Conservation (phyloP, 2,329 filamentous ascomycete genomes). For the Fusarium sp. region DNA sequence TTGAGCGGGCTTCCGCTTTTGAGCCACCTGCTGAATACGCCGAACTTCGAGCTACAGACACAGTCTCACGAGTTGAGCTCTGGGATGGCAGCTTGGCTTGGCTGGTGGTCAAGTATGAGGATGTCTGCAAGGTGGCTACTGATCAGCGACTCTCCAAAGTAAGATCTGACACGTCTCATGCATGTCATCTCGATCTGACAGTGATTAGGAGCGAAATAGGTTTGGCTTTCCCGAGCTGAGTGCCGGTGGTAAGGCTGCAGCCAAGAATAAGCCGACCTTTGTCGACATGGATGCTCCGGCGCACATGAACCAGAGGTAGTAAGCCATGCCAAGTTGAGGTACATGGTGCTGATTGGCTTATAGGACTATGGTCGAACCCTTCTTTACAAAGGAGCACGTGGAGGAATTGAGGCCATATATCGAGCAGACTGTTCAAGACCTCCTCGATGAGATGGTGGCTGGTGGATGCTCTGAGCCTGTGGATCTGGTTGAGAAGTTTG, state of each 20-base stretch:
- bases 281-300: slow-evolving; percentile 66
- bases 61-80: slow-evolving; percentile 62
- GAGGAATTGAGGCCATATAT: slow-evolving; percentile 61
- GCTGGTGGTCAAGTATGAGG: slow-evolving; percentile 63
- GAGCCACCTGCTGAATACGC: slow-evolving; percentile 62
- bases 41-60: slow-evolving; percentile 57
- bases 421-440: slow-evolving; percentile 58
- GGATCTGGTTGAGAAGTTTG: slow-evolving; percentile 63
- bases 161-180: background rate
- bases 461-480: slow-evolving; percentile 57
- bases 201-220: slow-evolving; percentile 53
- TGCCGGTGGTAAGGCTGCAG: slow-evolving; percentile 62
- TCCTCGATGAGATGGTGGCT: slow-evolving; percentile 58
- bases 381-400: slow-evolving; percentile 59
- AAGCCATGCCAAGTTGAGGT: background rate
- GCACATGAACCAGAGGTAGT: slow-evolving; percentile 61
- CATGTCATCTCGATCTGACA: background rate
- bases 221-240: slow-evolving; percentile 64
- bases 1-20: slow-evolving; percentile 27
- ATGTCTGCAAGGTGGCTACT: slow-evolving; percentile 61
- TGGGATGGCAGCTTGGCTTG: slow-evolving; percentile 64
- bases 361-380: slow-evolving; percentile 61
- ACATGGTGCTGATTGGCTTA: background rate
- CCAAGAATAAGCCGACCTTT: slow-evolving; percentile 64
- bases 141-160: slow-evolving; percentile 63